Base-by-base conservation (phyloP, 306 rosid species). In the Vigna angularis region DNA sequence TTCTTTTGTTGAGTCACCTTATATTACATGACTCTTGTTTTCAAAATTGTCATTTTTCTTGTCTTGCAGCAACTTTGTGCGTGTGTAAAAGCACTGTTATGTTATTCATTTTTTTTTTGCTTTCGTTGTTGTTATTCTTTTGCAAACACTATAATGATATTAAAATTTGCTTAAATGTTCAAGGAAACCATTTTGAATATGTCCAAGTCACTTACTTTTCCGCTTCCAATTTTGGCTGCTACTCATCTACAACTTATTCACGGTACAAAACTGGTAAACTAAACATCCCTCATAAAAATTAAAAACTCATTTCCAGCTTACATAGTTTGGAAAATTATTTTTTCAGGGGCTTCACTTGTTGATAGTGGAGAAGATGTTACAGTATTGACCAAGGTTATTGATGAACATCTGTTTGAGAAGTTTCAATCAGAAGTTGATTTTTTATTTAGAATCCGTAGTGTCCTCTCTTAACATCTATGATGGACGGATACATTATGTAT, bases 211-310 rank as follows among this genome's bases (percentile, higher is more conserved):
- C 87, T 88, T 61, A 67, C 87, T 20, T 94, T 92, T 87, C 98
- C 98, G 71, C 93, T 90, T 79, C 98, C 90, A 18, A 94, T 94
- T 68, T 82, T 92, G 88, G 94, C 98, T 72, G 81, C 87, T 80
- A 79, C 92, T 75, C 89, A 88, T 88, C 98, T 92, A 71, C 98
- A 92, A 82, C 89, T 92, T 81, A 78, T 90, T 75, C 91, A 87
- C 66, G 98, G 98, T 94, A 90, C 47, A 56, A 58, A 68, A 18
- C 22, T 47, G 69, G 72, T 61, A 72, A 51, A 73, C 59, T 64
- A 63, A 20, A 79, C 56, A 67, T 62, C 65, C 69, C 57, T 83
- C 65, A 14, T 73, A 5, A 76, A 73, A 83, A 78, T 45, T 22
- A n/a, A 79, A 51, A 38, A 67, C 79, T 42, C 45, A 74, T 75